These are phyloP conservation scores for Podospora didyma DNA, from an alignment of 495 filamentous ascomycete genomes.

Conservation along the genomic window DNA sequence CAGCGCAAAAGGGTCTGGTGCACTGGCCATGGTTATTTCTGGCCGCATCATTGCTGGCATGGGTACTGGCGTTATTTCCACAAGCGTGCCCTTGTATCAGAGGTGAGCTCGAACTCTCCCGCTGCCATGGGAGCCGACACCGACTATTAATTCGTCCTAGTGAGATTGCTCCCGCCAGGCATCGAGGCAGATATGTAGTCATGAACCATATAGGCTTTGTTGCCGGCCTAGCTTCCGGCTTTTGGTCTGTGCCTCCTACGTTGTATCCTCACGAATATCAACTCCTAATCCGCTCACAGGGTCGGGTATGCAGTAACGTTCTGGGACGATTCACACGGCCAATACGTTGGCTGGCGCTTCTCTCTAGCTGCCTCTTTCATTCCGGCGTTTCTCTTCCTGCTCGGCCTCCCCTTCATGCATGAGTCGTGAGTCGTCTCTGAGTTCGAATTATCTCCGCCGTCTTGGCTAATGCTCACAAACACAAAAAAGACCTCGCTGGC, in stretches of 20 bases:
- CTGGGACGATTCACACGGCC: constrained; percentile 29
- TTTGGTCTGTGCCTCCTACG: constrained; percentile 43
- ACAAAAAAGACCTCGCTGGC: constrained; percentile 41
- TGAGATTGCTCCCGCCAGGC: constrained; percentile 49
- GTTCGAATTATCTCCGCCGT: background rate
- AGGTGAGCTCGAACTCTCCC: constrained; percentile 28
- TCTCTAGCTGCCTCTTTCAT: constrained; percentile 43
- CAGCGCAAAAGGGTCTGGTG: constrained; percentile 35
- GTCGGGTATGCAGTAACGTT: constrained; percentile 43
- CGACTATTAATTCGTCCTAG: constrained; percentile 18
- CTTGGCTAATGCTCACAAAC: background rate
- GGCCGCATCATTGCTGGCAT: constrained; percentile 50
- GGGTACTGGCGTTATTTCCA: constrained; percentile 49
- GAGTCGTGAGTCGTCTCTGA: constrained; percentile 41
- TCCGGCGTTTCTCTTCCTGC: constrained; percentile 40
- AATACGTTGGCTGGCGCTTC: constrained; percentile 40
- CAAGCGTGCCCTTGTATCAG: constrained; percentile 54
- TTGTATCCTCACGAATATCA: no score
- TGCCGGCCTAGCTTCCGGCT: constrained; percentile 45
- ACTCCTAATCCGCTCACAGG: constrained; percentile 18
- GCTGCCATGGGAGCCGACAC: no score
- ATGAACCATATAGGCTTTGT: constrained; percentile 57
- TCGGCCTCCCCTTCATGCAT: constrained; percentile 44
- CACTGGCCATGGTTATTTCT: constrained; percentile 48
- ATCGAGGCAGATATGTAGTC: constrained; percentile 51